Evolutionary conservation across 768 basidiomycete genomes (phyloP), one percentile per base, ranked within the genome.

Genomic region (Phylloporus sp.): DNA sequence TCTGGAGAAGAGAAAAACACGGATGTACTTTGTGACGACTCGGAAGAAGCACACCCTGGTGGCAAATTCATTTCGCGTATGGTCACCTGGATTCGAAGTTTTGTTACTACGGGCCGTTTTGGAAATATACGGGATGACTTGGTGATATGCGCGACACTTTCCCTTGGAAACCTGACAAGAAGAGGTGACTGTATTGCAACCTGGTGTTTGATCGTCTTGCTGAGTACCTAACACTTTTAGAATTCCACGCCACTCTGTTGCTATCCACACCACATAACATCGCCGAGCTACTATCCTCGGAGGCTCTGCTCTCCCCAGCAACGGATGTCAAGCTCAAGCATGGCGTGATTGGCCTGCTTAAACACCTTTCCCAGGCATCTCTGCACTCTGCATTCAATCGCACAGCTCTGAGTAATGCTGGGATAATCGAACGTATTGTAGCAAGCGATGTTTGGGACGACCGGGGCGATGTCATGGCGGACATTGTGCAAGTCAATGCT

Each of bases 241-340:
- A 82, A 59, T 72, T 77, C 52, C 77, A 79, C 59, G 80, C 85
- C 6, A 72, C 70, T 6, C 73, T 83, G 8, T 76, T 95, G 16
- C 70, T 87, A 38, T 80, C 82, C 6, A 70, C 88, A 3, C 86
- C 84, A 5, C 78, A 84, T 47, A 78, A 80, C 34, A 73, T 95
- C 13, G 83, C 82, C 15, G 73, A 79, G 8, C 61, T 86, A 13
- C 70, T 91, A 41, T 73, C 79, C 8, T 86, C 86, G 6, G 67
- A 68, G 16, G 69, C 72, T 49, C 68, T 85, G n/a, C 75, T 91
- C 35, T 75, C 76, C 11, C 72, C 76, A 15, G 64, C 70, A 34
- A 76, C 78, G 9, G 87, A 91, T 62, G 76, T 91, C 64, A 90
- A 93, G 66, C 74, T 95, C 54, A 91, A 95, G 66, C 94, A 97